Base-by-base conservation (phyloP, 2,329 filamentous ascomycete species). In the Lithohypha guttulata region DNA sequence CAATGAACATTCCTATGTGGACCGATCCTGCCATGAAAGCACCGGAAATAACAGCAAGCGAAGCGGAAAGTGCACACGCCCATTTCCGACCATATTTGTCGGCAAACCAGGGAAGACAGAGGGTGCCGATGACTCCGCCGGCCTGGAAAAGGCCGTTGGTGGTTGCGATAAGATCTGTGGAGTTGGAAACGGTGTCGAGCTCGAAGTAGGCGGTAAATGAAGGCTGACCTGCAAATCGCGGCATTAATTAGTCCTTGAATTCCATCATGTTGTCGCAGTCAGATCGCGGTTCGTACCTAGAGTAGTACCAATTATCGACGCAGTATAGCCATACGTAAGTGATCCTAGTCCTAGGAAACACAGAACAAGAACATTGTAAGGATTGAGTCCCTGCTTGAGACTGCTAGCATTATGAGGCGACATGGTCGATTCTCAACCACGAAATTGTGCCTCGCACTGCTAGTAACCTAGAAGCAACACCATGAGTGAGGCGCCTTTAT, bases 111-210 rank as follows among this genome's bases (percentile, higher is more conserved):
- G 47, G 47, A 1, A 49, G 39, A 11, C 42, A 23, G 28, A 49
- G 19, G 3, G 47, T 44, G 3, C 59, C 64, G n/a, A 60, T 44
- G 20, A 55, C 56, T 17, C 55, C 60, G 9, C 64, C 64, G 3
- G 63, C 64, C 19, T 59, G 61, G 46, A 62, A 64, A 6, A 67
- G 53, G 18, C 64, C 65, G 49, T 66, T 67, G 26, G 65, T 54
- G n/a, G 61, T 63, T 11, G 59, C 62, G 30, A 66, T 63, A 13
- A 64, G 54, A 42, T 61, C 58, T 2, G 62, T 59, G 0, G 63
- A 64, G 39, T 61, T 58, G 1, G 46, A 56, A 38, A 54, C 50
- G 3, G 56, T 41, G 4, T 59, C 59, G 8, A 68, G 54, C 14
- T 59, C 47, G 40, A 67, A 59, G 51, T 61, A 63, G 4, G 50